Evolutionary conservation across 2,329 filamentous ascomycete species (phyloP).

Genomic region (Nothomitra cinnamomea): DNA sequence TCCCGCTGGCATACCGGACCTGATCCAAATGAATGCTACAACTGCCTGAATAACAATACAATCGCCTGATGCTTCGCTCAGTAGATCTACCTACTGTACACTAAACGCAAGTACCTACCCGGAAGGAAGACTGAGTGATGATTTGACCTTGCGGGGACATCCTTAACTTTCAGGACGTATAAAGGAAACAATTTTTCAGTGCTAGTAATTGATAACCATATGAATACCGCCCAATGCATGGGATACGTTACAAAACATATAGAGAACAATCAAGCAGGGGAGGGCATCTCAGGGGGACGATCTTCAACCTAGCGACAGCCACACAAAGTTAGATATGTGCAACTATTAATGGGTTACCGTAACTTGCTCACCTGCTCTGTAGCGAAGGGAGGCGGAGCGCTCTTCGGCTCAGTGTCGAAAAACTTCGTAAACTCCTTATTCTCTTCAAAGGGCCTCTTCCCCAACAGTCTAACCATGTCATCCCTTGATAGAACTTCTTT

Average conservation of each 20-base stretch:
- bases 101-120: too few relatives aligned
- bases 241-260: not conserved
- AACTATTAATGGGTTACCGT: not conserved
- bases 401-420: slow-evolving; percentile 41
- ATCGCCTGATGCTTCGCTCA: too few relatives aligned
- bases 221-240: not conserved
- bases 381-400: slow-evolving; percentile 13
- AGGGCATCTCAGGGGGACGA: slow-evolving; percentile 5
- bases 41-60: too few relatives aligned
- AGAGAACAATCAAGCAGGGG: not conserved
- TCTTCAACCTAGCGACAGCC: not conserved
- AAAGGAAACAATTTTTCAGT: too few relatives aligned
- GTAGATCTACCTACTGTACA: too few relatives aligned
- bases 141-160: too few relatives aligned
- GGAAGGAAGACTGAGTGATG: too few relatives aligned
- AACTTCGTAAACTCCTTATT: slow-evolving; percentile 86
- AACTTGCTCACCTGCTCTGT: not conserved
- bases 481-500: slow-evolving; percentile 88
- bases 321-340: not conserved
- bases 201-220: too few relatives aligned
- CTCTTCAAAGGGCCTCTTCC: slow-evolving; percentile 70
- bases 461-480: slow-evolving; percentile 79
- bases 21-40: too few relatives aligned
- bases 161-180: too few relatives aligned
- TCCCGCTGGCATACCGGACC: too few relatives aligned